A percentile compares a stretch with the other conserved stretches of the same genome.
These are phyloP conservation scores for Discostella stelligeroides DNA, from an alignment of 108 stramenopile genomes.

Conservation along the genomic window DNA sequence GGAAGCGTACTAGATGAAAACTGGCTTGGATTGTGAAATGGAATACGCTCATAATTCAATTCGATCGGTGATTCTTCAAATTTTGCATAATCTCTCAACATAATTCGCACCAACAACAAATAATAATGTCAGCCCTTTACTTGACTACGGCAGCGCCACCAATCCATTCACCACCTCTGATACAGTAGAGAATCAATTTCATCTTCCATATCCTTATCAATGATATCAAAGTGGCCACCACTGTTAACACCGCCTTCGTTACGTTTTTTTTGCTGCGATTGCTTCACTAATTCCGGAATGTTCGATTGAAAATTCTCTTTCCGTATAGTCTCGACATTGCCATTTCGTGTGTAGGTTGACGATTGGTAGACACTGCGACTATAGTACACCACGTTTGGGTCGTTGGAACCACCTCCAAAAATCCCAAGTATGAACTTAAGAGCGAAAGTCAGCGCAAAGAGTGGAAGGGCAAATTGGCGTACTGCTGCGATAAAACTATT, in stretches of 20 bases:
- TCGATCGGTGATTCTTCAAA: too few species aligned
- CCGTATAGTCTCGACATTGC: constrained; percentile 46
- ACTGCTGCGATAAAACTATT: constrained; percentile 14
- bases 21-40: constrained; percentile 20
- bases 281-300: constrained; percentile 42
- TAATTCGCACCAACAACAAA: too few species aligned
- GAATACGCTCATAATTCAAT: background rate
- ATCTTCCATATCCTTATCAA: constrained; percentile 14
- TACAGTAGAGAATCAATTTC: constrained; percentile 9
- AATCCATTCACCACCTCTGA: constrained; percentile 2
- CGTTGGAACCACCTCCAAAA: constrained; percentile 23
- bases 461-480: constrained; percentile 24
- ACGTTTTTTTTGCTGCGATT: background rate
- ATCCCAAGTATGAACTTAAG: constrained; percentile 28
- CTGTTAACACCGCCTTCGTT: background rate
- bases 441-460: constrained; percentile 5
- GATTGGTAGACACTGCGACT: constrained; percentile 51
- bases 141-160: too few species aligned
- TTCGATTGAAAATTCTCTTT: constrained; percentile 53
- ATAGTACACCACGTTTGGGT: constrained; percentile 43
- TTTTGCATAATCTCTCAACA: too few species aligned
- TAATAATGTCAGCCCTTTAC: too few species aligned
- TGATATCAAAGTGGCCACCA: background rate
- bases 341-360: constrained; percentile 42
- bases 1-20: constrained; percentile 14